phyloP scores from a whole-genome alignment of 495 filamentous ascomycete genomes.

The Hypoxylon cercidicola region DNA sequence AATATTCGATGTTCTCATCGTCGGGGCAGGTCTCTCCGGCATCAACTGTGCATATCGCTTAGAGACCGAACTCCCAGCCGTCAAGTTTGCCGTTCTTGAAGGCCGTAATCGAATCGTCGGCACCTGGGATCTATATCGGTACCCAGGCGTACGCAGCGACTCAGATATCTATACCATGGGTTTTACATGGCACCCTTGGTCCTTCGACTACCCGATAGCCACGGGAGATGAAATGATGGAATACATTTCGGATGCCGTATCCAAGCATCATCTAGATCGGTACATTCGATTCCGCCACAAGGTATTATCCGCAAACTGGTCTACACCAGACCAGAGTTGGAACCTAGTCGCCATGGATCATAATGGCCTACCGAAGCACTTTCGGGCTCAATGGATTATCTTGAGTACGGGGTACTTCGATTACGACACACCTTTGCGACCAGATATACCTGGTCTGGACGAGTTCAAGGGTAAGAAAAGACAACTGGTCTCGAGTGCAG shows the following conservation, averaged over 20 bases:
- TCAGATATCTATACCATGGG: conserved; percentile 70
- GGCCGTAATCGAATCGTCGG: conserved; percentile 64
- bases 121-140: conserved; percentile 73
- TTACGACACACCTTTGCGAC: conserved; percentile 61
- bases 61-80: conserved; percentile 61
- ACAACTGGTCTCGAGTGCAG: neutral
- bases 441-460: conserved; percentile 61
- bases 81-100: conserved; percentile 67
- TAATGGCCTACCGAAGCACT: conserved; percentile 27
- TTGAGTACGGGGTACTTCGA: conserved; percentile 69
- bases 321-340: conserved; percentile 61
- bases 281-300: conserved; percentile 65
- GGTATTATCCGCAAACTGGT: conserved; percentile 64
- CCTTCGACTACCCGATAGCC: conserved; percentile 63
- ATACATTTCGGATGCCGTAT: conserved; percentile 66
- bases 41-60: conserved; percentile 74
- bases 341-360: conserved; percentile 51
- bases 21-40: conserved; percentile 74
- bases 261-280: conserved; percentile 64
- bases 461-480: conserved; percentile 48
- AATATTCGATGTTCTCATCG: conserved; percentile 64
- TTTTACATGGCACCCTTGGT: conserved; percentile 70
- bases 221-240: conserved; percentile 64
- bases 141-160: conserved; percentile 69
- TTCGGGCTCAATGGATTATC: conserved; percentile 60